A percentile compares a stretch with the other conserved stretches of the same genome.
Evolutionary conservation across 495 filamentous ascomycete species (phyloP).

Genomic region (Aspergillus sclerotioniger): DNA sequence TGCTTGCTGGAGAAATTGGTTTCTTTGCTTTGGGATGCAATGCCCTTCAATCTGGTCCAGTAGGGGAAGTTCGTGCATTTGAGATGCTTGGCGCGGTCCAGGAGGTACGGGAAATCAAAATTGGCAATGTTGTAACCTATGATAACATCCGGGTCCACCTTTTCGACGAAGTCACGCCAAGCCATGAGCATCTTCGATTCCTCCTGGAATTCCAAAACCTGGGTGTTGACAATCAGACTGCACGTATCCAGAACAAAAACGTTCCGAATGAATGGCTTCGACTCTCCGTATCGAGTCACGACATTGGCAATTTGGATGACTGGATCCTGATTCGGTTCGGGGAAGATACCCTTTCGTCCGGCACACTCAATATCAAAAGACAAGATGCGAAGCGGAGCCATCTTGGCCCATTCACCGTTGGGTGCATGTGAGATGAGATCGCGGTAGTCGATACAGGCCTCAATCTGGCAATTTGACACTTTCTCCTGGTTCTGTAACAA

Average conservation of each 20-base stretch:
- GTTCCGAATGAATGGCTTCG: conserved; percentile 93
- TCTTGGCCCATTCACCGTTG: conserved; percentile 97
- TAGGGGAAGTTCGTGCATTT: conserved; percentile 74
- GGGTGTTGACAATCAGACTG: conserved; percentile 89
- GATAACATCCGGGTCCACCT: conserved; percentile 95
- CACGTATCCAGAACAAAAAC: conserved; percentile 93
- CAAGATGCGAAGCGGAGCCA: conserved; percentile 89
- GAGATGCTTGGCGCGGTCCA: conserved; percentile 83
- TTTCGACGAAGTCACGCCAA: conserved; percentile 86
- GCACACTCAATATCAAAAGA: conserved; percentile 99
- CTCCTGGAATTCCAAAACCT: conserved; percentile 75
- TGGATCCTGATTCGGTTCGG: conserved; percentile 83
- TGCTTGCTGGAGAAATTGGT: conserved; percentile 96
- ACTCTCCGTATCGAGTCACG: conserved; percentile 93
- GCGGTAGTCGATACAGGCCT: conserved; percentile 76
- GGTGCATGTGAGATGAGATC: conserved; percentile 84
- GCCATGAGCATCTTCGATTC: conserved; percentile 84
- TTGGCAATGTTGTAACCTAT: conserved; percentile 99
- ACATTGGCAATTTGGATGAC: conserved; percentile 99
- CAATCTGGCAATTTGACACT: conserved; percentile 93
- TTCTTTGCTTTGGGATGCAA: conserved; percentile 65
- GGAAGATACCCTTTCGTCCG: conserved; percentile 95
- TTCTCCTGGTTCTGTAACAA: conserved; percentile 58
- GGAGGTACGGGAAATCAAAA: conserved; percentile 97
- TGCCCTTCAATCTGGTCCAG: conserved; percentile 72